A percentile compares a stretch with the other conserved stretches of the same genome.
Evolutionary conservation across 2,329 filamentous ascomycete genomes (phyloP).

Genomic region (Curvularia hawaiiensis): DNA sequence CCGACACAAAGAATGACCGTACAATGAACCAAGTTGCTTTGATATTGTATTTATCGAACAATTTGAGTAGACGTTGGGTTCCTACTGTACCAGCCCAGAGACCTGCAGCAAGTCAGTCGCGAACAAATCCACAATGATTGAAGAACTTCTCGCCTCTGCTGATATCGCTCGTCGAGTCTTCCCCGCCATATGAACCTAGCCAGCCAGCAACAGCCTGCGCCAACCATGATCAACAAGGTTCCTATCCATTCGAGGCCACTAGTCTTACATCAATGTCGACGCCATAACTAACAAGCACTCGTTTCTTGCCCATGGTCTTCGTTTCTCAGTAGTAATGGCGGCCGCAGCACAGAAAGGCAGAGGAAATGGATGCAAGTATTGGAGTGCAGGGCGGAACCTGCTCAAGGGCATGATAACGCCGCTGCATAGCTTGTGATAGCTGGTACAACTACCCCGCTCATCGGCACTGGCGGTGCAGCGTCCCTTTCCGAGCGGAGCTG

Average conservation of each 20-base stretch:
- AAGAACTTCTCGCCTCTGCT: not conserved
- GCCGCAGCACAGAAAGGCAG: not conserved
- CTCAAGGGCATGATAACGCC: not conserved
- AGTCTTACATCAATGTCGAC: not conserved
- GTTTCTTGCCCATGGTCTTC: not conserved
- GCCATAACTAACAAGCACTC: not conserved
- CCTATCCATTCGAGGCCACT: not conserved
- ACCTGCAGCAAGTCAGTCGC: not conserved
- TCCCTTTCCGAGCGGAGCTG: slow-evolving; percentile 2
- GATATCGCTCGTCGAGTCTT: not conserved
- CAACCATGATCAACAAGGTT: not conserved
- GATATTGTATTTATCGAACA: not conserved
- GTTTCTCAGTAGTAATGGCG: not conserved
- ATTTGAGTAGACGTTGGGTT: not conserved
- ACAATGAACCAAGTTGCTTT: not conserved
- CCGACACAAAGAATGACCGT: not conserved
- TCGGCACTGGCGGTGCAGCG: not conserved
- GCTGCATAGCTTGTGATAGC: slow-evolving; percentile 1
- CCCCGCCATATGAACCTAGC: not conserved
- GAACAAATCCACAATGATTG: not conserved
- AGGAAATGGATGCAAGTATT: not conserved
- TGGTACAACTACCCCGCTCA: slow-evolving; percentile 22
- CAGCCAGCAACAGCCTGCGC: not conserved
- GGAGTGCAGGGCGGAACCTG: not conserved
- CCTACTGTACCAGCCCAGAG: not conserved